Base-by-base conservation (phyloP, 163 green algal species). In the Scenedesmus sp. region DNA sequence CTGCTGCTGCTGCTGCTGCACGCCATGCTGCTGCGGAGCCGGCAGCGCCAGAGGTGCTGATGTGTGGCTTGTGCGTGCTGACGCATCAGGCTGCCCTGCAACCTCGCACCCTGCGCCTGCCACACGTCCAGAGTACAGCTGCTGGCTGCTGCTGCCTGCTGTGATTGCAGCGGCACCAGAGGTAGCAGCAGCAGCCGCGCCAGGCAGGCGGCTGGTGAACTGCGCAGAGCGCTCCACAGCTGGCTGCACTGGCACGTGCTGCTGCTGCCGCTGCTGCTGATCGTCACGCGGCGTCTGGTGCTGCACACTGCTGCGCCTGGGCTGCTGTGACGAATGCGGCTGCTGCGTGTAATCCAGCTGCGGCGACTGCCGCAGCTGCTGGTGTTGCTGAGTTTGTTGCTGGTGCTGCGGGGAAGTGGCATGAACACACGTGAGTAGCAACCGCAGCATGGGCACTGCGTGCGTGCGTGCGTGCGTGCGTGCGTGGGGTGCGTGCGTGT, bases 1-100 rank as follows among this genome's bases (percentile, higher is more conserved):
- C 35, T 59, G 40, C 20, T 40, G 42, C 51, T 43, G 53, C 82
- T 78, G 65, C 56, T 85, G 70, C 85, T 85, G 46, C 85, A 59
- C 43, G 13, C n/a, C 35, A 51, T 89, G 37, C 61, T 83, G 33
- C 85, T 61, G 83, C 80, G 30, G 18, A 68, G 43, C 61, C 33
- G 61, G 7, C 43, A 53, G 35, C 26, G 73, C 73, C 12, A 44
- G 20, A 20, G 73, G 18, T 12, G 78, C 78, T n/a, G 78, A 53
- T 84, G 78, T 53, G 35, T 33, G 18, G 7, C 65, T 76, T 76
- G 78, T 84, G 78, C 78, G 35, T 53, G 43, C 78, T 49, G 78
- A 53, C 4, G 35, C 78, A 15, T 13, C 78, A 6, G 33, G 30
- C 24, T 53, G 43, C 42, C 40, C 42, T 20, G 43, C 53, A 35